Conservation (phyloP, 441 rosid genomes). For the Syzygium malaccense region DNA sequence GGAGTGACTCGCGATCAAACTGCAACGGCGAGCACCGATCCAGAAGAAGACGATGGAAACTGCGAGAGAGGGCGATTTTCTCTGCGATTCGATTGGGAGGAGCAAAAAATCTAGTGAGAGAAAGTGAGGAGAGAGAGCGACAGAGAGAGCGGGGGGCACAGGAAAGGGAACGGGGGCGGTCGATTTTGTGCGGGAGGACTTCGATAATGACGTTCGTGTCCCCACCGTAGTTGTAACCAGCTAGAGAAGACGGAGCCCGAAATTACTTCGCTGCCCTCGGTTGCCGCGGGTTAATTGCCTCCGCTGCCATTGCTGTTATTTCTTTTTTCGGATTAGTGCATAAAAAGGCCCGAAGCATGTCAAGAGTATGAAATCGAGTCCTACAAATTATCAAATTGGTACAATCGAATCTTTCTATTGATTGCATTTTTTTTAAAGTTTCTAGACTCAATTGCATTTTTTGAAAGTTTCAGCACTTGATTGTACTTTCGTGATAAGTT, state of each 20-base stretch:
- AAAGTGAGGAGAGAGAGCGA: not conserved
- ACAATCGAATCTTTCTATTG: too few relatives aligned
- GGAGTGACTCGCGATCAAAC: not conserved
- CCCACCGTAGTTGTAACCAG: conserved; percentile 8
- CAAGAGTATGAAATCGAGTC: too few relatives aligned
- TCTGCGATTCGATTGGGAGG: conserved; percentile 30
- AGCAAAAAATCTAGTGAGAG: conserved; percentile 19
- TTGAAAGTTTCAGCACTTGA: too few relatives aligned
- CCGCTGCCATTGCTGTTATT: not conserved
- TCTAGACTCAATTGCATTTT: too few relatives aligned
- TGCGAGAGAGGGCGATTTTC: not conserved
- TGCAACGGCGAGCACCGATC: not conserved
- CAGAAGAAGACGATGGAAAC: not conserved
- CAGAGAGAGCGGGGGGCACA: conserved; percentile 29
- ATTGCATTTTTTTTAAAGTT: too few relatives aligned
- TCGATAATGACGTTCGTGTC: conserved; percentile 20
- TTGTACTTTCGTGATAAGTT: too few relatives aligned
- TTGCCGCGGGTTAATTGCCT: not conserved
- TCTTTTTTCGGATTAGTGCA: too few relatives aligned
- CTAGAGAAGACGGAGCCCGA: not conserved
- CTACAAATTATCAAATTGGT: too few relatives aligned
- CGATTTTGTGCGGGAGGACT: conserved; percentile 17
- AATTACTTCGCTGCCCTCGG: conserved; percentile 14
- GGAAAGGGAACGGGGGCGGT: not conserved
- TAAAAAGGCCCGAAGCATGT: too few relatives aligned